These are phyloP conservation scores for Colletotrichum graminicola DNA, from an alignment of 2,329 filamentous ascomycete species.

Conservation along the genomic window DNA sequence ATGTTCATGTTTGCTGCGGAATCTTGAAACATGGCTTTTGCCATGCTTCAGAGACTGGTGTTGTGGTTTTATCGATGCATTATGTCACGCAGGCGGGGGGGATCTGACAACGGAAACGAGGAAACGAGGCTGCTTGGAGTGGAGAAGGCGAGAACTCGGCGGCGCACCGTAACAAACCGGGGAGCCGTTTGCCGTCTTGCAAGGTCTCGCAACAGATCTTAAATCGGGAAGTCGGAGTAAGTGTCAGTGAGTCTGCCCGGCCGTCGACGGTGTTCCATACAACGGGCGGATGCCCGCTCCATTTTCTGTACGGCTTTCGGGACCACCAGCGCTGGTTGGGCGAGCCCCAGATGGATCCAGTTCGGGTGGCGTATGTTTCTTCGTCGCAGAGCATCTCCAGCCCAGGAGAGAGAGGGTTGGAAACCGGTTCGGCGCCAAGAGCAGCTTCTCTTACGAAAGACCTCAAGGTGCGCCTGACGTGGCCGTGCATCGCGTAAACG, in stretches of 20 bases:
- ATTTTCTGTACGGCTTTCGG: neutral
- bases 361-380: neutral
- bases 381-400: neutral
- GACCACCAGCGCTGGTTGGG: neutral
- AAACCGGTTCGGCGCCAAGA: neutral
- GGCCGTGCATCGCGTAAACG: constrained; percentile 18
- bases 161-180: constrained; percentile 17
- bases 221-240: neutral
- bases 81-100: neutral
- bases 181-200: neutral
- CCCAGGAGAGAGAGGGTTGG: no score
- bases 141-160: neutral
- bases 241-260: neutral
- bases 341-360: neutral
- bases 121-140: neutral
- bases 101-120: constrained; percentile 8
- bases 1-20: constrained; percentile 22
- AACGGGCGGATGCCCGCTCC: constrained; percentile 4
- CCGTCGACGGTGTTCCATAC: constrained; percentile 14
- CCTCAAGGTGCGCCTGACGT: constrained; percentile 16
- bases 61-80: constrained; percentile 13
- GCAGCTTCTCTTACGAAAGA: neutral
- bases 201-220: neutral
- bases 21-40: constrained; percentile 30
- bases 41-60: constrained; percentile 21